phyloP scores from a whole-genome alignment of 495 filamentous ascomycete species.

The Lindgomyces ingoldianus region DNA sequence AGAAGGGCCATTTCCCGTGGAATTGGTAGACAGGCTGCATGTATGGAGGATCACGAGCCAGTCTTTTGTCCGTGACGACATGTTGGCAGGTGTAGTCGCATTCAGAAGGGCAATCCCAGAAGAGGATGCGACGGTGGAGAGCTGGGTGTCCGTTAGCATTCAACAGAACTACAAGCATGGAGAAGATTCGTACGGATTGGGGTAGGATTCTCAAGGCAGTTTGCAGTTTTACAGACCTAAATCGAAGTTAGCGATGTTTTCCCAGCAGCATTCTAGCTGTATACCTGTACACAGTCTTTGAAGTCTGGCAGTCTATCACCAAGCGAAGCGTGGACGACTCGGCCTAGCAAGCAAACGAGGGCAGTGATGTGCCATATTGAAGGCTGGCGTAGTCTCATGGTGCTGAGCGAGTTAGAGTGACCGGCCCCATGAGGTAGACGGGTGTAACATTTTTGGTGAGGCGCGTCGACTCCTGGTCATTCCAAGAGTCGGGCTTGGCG shows the following conservation, averaged over 20 bases:
- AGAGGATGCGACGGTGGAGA: conserved; percentile 66
- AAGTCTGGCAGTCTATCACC: conserved; percentile 92
- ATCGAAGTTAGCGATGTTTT: conserved; percentile 20
- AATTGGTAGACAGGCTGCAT: conserved; percentile 77
- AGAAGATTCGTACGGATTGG: conserved; percentile 54
- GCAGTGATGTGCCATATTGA: conserved; percentile 29
- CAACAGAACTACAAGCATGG: neutral
- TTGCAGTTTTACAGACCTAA: conserved; percentile 78
- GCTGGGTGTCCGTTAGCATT: conserved; percentile 47
- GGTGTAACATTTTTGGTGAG: neutral
- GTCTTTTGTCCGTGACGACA: conserved; percentile 76
- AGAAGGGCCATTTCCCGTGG: conserved; percentile 99
- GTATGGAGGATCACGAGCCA: conserved; percentile 63
- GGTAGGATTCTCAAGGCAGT: conserved; percentile 61
- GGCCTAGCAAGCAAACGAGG: conserved; percentile 45
- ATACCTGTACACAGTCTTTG: conserved; percentile 80
- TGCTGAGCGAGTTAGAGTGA: neutral
- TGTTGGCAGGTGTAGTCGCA: conserved; percentile 99
- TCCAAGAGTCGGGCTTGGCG: neutral
- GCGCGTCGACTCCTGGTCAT: conserved; percentile 7
- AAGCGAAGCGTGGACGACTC: conserved; percentile 64
- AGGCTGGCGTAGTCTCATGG: conserved; percentile 36
- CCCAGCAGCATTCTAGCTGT: conserved; percentile 1
- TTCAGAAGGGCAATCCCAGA: conserved; percentile 84
- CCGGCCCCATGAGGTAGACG: conserved; percentile 11